A percentile compares a stretch with the other conserved stretches of the same genome.
phyloP scores from a whole-genome alignment of 2,329 filamentous ascomycete species.

The Juglanconis sp. region DNA sequence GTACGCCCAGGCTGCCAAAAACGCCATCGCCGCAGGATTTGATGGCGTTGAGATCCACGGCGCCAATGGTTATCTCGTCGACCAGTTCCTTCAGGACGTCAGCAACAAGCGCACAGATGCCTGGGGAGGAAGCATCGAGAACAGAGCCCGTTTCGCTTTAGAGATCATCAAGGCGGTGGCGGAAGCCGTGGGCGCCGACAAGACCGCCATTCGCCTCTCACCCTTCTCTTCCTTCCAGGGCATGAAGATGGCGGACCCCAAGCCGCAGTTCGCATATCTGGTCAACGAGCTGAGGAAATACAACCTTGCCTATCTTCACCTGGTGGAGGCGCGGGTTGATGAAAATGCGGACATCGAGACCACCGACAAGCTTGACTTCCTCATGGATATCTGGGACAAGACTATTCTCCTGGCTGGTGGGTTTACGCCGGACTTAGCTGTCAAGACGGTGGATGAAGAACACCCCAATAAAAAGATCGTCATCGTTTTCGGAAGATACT shows the following conservation, averaged over 20 bases:
- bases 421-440: conserved; percentile 24
- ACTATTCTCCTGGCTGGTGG: conserved; percentile 31
- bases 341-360: conserved; percentile 36
- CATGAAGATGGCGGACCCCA: conserved; percentile 55
- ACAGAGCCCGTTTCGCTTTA: conserved; percentile 48
- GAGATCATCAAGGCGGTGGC: conserved; percentile 51
- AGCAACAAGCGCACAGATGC: conserved; percentile 52
- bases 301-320: conserved; percentile 54
- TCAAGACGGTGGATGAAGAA: conserved; percentile 25
- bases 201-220: conserved; percentile 50
- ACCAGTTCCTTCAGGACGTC: conserved; percentile 54
- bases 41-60: conserved; percentile 41
- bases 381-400: conserved; percentile 27
- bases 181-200: conserved; percentile 47
- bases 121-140: conserved; percentile 54
- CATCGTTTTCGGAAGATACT: conserved; percentile 40
- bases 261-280: conserved; percentile 55
- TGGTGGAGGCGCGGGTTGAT: conserved; percentile 50
- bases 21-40: conserved; percentile 53
- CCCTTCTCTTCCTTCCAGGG: conserved; percentile 56
- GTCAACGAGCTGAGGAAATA: conserved; percentile 46
- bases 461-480: conserved; percentile 24
- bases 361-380: conserved; percentile 27
- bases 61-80: conserved; percentile 41
- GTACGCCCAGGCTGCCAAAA: conserved; percentile 31